phyloP scores from a whole-genome alignment of 2,329 filamentous ascomycete genomes.

The Colletotrichum eremochloae region DNA sequence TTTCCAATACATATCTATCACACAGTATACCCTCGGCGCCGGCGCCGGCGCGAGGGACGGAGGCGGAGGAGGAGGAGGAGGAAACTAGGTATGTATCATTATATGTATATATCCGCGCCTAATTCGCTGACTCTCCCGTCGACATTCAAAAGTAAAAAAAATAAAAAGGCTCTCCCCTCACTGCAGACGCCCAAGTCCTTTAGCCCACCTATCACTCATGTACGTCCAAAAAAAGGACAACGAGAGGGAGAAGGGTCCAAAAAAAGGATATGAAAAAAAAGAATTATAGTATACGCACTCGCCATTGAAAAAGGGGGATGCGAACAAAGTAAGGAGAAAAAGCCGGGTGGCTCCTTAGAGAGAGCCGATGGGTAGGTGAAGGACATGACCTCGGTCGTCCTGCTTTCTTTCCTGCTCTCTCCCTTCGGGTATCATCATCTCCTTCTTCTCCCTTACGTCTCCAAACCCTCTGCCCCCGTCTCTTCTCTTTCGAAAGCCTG shows the following conservation, averaged over 20 bases:
- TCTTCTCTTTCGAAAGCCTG: background rate
- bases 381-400: no score
- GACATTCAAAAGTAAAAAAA: background rate
- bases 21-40: no score
- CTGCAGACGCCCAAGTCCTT: no score
- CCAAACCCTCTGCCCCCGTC: background rate
- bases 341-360: background rate
- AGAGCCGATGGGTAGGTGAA: background rate
- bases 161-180: no score
- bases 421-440: conserved; percentile 37
- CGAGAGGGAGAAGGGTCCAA: no score
- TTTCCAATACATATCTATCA: no score
- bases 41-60: no score
- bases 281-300: background rate
- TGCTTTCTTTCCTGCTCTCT: background rate
- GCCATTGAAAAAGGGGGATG: no score
- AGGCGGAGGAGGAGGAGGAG: no score
- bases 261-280: background rate
- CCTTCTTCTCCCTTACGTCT: background rate
- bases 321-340: background rate
- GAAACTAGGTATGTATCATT: conserved; percentile 22
- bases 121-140: no score
- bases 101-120: conserved; percentile 17
- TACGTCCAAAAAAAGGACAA: background rate
- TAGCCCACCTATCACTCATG: background rate